Percentiles rank a stretch among this genome's conserved stretches.
phyloP scores from a whole-genome alignment of 2,329 filamentous ascomycete genomes.

The Knufia fluminis region DNA sequence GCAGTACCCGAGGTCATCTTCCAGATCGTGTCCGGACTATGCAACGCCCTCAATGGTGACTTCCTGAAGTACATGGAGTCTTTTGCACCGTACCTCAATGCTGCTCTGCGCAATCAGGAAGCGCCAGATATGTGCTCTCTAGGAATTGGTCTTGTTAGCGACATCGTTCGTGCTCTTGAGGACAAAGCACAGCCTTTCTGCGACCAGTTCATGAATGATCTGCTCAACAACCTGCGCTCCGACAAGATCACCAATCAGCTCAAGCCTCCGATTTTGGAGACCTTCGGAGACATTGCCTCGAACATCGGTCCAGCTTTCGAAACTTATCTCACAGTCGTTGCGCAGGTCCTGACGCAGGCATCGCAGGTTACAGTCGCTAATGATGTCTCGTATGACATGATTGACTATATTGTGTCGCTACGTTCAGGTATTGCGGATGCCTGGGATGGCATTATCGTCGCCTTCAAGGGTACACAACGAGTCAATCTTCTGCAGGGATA shows the following conservation, averaged over 20 bases:
- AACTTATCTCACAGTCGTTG: constrained; percentile 84
- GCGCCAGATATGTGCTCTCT: constrained; percentile 90
- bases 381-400: constrained; percentile 87
- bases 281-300: constrained; percentile 93
- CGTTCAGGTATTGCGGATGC: constrained; percentile 98
- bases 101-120: constrained; percentile 88
- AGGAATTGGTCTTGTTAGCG: constrained; percentile 94
- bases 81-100: constrained; percentile 86
- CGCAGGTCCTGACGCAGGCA: constrained; percentile 87
- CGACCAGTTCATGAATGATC: constrained; percentile 95
- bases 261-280: constrained; percentile 95
- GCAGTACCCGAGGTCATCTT: constrained; percentile 92
- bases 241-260: constrained; percentile 86
- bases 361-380: constrained; percentile 68
- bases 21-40: constrained; percentile 81
- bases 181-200: constrained; percentile 90
- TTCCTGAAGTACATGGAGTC: constrained; percentile 97
- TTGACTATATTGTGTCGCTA: constrained; percentile 89
- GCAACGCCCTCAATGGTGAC: constrained; percentile 81
- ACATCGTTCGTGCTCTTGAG: constrained; percentile 86
- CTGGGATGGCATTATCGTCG: constrained; percentile 92
- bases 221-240: constrained; percentile 84
- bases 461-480: constrained; percentile 63
- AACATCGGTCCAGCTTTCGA: constrained; percentile 89
- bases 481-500: constrained; percentile 63